Conservation (phyloP, 129 eudicot species). For the Centrapalus pauciflorus region DNA sequence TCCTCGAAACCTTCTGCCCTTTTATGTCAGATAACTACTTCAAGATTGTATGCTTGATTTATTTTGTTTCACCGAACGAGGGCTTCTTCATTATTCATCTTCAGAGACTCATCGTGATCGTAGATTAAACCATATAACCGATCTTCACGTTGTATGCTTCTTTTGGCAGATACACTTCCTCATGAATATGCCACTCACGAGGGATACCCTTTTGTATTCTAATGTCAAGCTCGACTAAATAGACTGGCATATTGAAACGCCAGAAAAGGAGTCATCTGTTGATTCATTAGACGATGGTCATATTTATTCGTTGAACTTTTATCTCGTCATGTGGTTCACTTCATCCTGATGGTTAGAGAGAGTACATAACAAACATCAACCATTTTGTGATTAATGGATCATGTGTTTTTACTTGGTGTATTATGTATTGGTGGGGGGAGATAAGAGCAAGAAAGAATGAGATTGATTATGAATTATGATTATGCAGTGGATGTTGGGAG, state of each 20-base stretch:
- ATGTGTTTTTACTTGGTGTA: too few species aligned
- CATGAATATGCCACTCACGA: constrained; percentile 69
- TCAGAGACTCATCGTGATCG: too few species aligned
- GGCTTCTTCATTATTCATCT: too few species aligned
- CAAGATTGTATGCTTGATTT: background rate
- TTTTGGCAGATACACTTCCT: constrained; percentile 55
- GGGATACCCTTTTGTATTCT: constrained; percentile 77
- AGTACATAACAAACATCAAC: background rate
- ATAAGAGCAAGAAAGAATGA: too few species aligned
- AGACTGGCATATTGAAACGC: background rate
- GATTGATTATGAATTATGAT: too few species aligned
- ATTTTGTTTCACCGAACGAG: background rate
- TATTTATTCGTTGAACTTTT: background rate
- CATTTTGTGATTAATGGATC: background rate
- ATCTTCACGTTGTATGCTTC: background rate
- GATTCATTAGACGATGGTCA: background rate
- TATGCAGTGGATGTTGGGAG: too few species aligned
- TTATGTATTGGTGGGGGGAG: too few species aligned
- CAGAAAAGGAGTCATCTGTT: background rate
- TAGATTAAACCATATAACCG: background rate
- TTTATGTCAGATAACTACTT: too few species aligned
- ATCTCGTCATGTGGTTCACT: background rate
- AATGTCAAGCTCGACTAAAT: constrained; percentile 78
- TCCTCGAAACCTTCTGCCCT: too few species aligned
- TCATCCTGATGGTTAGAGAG: constrained; percentile 5